Conservation (phyloP, 2,329 filamentous ascomycete genomes). For the Aspergillus sp. region DNA sequence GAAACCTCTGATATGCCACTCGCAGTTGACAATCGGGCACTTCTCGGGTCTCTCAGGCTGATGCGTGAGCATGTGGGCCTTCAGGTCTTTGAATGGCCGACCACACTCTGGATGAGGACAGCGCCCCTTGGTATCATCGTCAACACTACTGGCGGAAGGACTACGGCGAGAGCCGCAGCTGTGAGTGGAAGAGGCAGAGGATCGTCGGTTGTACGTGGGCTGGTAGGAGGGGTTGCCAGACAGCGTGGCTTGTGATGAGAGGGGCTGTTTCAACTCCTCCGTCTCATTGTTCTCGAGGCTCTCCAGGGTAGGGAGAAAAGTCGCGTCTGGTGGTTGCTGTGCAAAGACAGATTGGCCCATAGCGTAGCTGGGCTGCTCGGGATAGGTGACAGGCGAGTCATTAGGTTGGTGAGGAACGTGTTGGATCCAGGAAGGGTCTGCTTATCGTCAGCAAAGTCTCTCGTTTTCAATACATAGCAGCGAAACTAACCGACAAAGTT, state of each 20-base stretch:
- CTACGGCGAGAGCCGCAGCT: slow-evolving; percentile 58
- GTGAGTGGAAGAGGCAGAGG: slow-evolving; percentile 64
- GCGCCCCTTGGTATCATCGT: slow-evolving; percentile 56
- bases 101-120: slow-evolving; percentile 82
- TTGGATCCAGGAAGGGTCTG: slow-evolving; percentile 55
- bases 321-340: slow-evolving; percentile 28
- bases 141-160: slow-evolving; percentile 52
- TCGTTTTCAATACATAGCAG: neutral
- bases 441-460: slow-evolving; percentile 1
- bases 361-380: slow-evolving; percentile 26
- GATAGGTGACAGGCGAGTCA: slow-evolving; percentile 27
- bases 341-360: slow-evolving; percentile 8
- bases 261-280: slow-evolving; percentile 1
- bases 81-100: slow-evolving; percentile 80
- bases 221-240: slow-evolving; percentile 51
- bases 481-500: slow-evolving; percentile 26
- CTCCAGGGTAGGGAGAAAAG: slow-evolving; percentile 25
- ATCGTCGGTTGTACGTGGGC: slow-evolving; percentile 48
- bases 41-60: slow-evolving; percentile 87
- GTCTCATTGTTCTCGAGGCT: neutral
- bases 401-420: slow-evolving; percentile 34
- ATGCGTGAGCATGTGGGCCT: slow-evolving; percentile 91
- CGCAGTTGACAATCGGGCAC: slow-evolving; percentile 85
- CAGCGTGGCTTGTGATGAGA: slow-evolving; percentile 59
- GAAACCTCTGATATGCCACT: slow-evolving; percentile 88